These are phyloP conservation scores for Fusarium sp. DNA, from an alignment of 2,329 filamentous ascomycete species.

Conservation along the genomic window DNA sequence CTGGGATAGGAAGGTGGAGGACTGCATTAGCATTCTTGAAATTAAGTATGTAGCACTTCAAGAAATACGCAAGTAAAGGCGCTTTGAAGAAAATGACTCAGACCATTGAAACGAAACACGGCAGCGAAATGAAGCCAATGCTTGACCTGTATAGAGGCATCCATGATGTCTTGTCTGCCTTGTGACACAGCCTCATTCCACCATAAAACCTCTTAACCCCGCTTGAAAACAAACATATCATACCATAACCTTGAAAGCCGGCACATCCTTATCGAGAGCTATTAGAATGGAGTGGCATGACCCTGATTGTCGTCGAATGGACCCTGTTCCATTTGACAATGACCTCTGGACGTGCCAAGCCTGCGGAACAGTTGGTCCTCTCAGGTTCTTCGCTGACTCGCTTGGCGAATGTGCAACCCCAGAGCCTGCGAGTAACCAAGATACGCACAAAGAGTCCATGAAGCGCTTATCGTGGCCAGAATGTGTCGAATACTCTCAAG, in stretches of 20 bases:
- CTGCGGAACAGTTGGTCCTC: constrained; percentile 11
- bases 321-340: neutral
- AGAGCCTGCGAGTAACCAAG: neutral
- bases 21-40: neutral
- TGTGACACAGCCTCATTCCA: neutral
- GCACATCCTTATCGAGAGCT: neutral
- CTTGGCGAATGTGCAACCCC: neutral
- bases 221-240: neutral
- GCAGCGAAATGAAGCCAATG: neutral
- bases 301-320: constrained; percentile 5
- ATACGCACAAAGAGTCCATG: neutral
- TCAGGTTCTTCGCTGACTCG: neutral
- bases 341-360: constrained; percentile 12
- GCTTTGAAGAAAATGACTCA: neutral
- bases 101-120: neutral
- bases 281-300: constrained; percentile 19
- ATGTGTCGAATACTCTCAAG: neutral
- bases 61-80: neutral
- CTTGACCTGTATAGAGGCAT: neutral
- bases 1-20: neutral
- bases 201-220: constrained; percentile 9
- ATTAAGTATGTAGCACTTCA: neutral
- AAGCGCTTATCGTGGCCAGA: neutral
- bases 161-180: neutral
- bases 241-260: neutral